Evolutionary conservation across 331 rosid genomes (phyloP), one percentile per base, ranked within the genome.

Genomic region (Erythrophleum ivorense): DNA sequence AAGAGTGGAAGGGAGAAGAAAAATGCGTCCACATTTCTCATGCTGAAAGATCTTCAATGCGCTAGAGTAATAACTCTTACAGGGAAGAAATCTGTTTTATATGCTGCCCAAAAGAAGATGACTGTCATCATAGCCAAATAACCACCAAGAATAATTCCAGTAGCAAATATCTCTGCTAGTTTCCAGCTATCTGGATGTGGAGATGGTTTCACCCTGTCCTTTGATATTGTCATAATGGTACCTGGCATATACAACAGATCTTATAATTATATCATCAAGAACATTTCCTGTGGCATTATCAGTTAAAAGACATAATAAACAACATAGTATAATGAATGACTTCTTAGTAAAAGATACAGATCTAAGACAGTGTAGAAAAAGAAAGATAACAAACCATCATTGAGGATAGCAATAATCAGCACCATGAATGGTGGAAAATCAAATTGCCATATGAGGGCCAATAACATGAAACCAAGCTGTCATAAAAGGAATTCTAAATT

Each of bases 401-500:
- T 94, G 64, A 94, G 97, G 80, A 94, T 89, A 63, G 95, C 98
- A 87, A 94, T 90, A 82, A 92, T 90, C 73, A 94, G 90, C 86
- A 94, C 97, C 97, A 94, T 91, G 89, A 94, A 94, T 1, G 98
- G 98, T 71, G 98, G 97, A 77, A 94, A 94, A 87, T 94, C 98
- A 45, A 94, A 92, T 77, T 87, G 76, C 98, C 97, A 94, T 80
- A 94, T 91, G 78, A 94, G 94, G 5, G 97, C 97, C 69, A 92
- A 87, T 36, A 91, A 77, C 98, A 94, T 91, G 94, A 94, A 94
- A 80, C 98, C 98, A 67, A 92, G 91, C 98, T 94, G 91, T 78
- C 53, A 73, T 72, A 85, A 45, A 71, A 78, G 45, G 46, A 83
- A 82, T 49, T 46, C 29, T 48, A 78, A 75, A 70, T 78, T 48